phyloP scores from a whole-genome alignment of 2,329 filamentous ascomycete species.

The Penicillium occitanis region DNA sequence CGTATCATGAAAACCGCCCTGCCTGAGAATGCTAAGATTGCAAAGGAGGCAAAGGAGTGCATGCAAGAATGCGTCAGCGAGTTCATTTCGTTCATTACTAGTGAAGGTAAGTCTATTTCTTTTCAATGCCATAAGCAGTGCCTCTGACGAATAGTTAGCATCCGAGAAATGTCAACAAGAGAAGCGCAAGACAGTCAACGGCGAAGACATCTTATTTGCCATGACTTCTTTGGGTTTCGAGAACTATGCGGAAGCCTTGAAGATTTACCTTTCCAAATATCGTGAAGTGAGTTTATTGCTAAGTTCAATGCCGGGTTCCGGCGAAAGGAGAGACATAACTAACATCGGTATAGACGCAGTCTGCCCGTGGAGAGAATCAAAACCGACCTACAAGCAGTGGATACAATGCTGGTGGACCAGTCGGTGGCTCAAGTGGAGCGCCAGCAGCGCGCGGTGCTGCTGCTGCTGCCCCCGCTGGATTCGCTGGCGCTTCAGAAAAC shows the following conservation, averaged over 20 bases:
- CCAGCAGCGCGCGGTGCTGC: slow-evolving; percentile 32
- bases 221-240: slow-evolving; percentile 99
- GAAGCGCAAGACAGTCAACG: slow-evolving; percentile 98
- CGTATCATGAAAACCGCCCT: slow-evolving; percentile 98
- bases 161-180: slow-evolving; percentile 99
- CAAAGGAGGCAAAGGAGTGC: slow-evolving; percentile 98
- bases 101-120: slow-evolving; percentile 71
- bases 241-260: slow-evolving; percentile 96
- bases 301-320: neutral
- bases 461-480: slow-evolving; percentile 30
- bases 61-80: slow-evolving; percentile 99
- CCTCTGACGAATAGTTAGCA: slow-evolving; percentile 55
- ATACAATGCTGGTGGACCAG: slow-evolving; percentile 42
- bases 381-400: slow-evolving; percentile 56
- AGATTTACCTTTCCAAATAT: slow-evolving; percentile 97
- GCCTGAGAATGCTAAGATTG: slow-evolving; percentile 97
- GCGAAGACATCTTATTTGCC: slow-evolving; percentile 96
- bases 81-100: slow-evolving; percentile 99
- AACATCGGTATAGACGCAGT: slow-evolving; percentile 69
- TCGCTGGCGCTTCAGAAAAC: slow-evolving; percentile 41
- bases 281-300: slow-evolving; percentile 77
- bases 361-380: slow-evolving; percentile 67
- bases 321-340: slow-evolving; percentile 31
- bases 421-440: slow-evolving; percentile 35
- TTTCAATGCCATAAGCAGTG: neutral